phyloP scores from a whole-genome alignment of 306 rosid genomes.

The Gillenia trifoliata region DNA sequence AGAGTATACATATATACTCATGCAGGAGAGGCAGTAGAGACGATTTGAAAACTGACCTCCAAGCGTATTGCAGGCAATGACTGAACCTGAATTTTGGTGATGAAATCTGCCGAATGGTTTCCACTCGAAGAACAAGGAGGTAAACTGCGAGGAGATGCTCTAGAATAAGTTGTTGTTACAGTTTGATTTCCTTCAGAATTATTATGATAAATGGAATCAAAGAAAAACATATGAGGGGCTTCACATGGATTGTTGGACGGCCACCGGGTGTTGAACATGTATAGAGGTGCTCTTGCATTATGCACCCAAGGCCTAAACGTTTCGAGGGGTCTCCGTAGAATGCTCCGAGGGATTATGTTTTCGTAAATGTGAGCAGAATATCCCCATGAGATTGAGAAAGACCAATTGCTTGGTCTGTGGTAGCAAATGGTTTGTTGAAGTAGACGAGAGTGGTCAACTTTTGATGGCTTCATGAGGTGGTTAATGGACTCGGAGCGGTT shows the following conservation, averaged over 20 bases:
- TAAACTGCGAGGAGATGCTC: slow-evolving; percentile 25
- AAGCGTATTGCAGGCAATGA: slow-evolving; percentile 15
- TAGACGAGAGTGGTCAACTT: slow-evolving; percentile 32
- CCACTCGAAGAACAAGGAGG: slow-evolving; percentile 27
- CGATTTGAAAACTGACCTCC: slow-evolving; percentile 16
- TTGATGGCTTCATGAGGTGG: slow-evolving; percentile 32
- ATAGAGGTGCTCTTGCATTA: slow-evolving; percentile 19
- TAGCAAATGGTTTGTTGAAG: slow-evolving; percentile 55
- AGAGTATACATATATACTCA: background rate
- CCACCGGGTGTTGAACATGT: slow-evolving; percentile 44
- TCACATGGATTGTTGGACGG: slow-evolving; percentile 30
- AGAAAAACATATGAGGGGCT: slow-evolving; percentile 42
- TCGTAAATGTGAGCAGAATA: slow-evolving; percentile 48
- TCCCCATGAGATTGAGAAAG: slow-evolving; percentile 50
- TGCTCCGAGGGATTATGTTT: slow-evolving; percentile 25
- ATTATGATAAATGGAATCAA: slow-evolving; percentile 12
- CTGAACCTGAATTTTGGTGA: slow-evolving; percentile 32
- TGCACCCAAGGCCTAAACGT: slow-evolving; percentile 35
- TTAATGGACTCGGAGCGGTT: slow-evolving; percentile 34
- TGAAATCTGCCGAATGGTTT: slow-evolving; percentile 37
- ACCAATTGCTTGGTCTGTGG: slow-evolving; percentile 41
- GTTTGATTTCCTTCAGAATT: background rate
- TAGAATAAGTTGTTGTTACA: slow-evolving; percentile 25
- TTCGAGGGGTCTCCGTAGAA: slow-evolving; percentile 37
- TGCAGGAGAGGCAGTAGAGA: no score